Evolutionary conservation across 2,329 filamentous ascomycete genomes (phyloP).

Genomic region (Colletotrichum sp.): DNA sequence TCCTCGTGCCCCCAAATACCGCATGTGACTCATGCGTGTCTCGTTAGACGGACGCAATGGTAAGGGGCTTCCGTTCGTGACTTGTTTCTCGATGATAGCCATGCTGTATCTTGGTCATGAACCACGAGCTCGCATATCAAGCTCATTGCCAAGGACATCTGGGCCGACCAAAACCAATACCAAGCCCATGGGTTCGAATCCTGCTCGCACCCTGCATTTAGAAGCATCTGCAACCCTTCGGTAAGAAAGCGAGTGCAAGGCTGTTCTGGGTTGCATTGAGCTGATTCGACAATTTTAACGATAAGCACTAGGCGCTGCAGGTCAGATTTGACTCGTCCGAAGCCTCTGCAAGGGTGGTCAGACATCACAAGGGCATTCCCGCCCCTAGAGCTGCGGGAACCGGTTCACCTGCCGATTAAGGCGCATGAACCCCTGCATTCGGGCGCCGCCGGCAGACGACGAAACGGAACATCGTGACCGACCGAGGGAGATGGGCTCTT

Average conservation of each 20-base stretch:
- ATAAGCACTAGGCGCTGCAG: neutral
- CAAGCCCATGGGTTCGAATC: neutral
- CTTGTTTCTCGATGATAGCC: neutral
- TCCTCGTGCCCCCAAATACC: neutral
- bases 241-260: neutral
- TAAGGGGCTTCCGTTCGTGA: neutral
- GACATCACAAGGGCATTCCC: neutral
- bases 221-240: neutral
- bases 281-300: neutral
- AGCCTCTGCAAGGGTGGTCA: neutral
- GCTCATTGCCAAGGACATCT: neutral
- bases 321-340: neutral
- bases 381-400: neutral
- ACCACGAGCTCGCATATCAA: neutral
- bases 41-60: neutral
- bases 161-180: neutral
- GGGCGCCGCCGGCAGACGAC: neutral
- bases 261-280: neutral
- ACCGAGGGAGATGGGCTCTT: neutral
- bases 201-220: neutral
- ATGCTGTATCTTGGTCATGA: neutral
- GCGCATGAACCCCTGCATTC: neutral
- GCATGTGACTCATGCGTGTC: neutral
- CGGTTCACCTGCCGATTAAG: neutral
- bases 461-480: neutral